These are phyloP conservation scores for Podospora bellae-mahoneyi DNA, from an alignment of 495 filamentous ascomycete genomes.

Conservation along the genomic window DNA sequence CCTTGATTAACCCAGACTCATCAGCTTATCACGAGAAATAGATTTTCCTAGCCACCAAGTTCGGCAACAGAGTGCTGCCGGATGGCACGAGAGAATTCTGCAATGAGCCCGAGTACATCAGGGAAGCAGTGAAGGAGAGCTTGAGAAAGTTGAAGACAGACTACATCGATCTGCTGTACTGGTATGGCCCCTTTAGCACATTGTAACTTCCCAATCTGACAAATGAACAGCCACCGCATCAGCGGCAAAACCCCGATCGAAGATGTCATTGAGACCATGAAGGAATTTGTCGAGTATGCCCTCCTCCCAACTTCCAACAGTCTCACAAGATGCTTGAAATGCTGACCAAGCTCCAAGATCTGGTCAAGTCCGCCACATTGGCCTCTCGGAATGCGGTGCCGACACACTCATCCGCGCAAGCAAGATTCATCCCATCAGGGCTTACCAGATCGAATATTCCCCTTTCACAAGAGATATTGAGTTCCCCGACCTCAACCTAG, in stretches of 20 bases:
- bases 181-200: conserved; percentile 6
- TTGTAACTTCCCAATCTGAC: neutral
- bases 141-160: conserved; percentile 51
- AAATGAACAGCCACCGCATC: conserved; percentile 20
- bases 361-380: conserved; percentile 46
- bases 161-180: conserved; percentile 44
- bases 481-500: conserved; percentile 6
- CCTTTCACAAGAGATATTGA: conserved; percentile 28
- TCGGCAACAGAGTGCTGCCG: conserved; percentile 30
- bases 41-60: conserved; percentile 54
- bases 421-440: conserved; percentile 27
- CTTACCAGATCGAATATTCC: conserved; percentile 30
- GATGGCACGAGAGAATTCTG: conserved; percentile 19
- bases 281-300: conserved; percentile 18
- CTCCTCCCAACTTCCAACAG: neutral
- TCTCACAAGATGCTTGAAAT: neutral
- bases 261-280: conserved; percentile 19
- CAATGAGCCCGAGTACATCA: conserved; percentile 51
- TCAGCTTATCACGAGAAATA: conserved; percentile 14
- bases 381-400: conserved; percentile 35
- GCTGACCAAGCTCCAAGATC: conserved; percentile 25
- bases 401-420: conserved; percentile 30
- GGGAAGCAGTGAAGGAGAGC: conserved; percentile 47
- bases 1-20: neutral
- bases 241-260: conserved; percentile 25